Base-by-base conservation (phyloP, 2,329 filamentous ascomycete species). In the Aspergillus latus region DNA sequence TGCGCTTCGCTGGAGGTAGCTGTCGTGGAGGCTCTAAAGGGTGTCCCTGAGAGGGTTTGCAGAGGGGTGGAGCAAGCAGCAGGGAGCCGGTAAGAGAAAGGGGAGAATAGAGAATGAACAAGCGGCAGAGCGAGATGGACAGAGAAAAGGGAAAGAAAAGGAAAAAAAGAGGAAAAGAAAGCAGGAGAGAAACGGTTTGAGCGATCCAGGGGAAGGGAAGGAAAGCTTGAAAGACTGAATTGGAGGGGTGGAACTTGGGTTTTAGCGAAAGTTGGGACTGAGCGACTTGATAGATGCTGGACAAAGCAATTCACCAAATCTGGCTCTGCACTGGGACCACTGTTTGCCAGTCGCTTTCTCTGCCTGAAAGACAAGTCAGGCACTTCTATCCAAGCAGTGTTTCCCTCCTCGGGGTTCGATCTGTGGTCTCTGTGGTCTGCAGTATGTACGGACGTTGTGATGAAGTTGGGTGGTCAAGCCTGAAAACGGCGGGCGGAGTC, bases 1-100 rank as follows among this genome's bases (percentile, higher is more conserved):
- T 71, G 68, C 66, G 67, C 69, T 68, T 62, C 68, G 68, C 68
- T 69, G 67, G 68, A 71, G 69, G 69, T 71, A 71, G 69, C 67
- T 67, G 66, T 64, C 65, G 67, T 63, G 63, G 64, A 61, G 62
- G 62, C 61, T 62, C 61, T 56, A 51, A 53, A 54, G 56, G 43
- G 54, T 52, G 52, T 52, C 51, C 57, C 58, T 57, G 51, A 56
- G 37, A 58, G 56, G 56, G 49, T 56, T 54, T 56, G 55, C 49
- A 56, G 58, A 30, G 59, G 52, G 58, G 55, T 39, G 15, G 47
- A 45, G 36, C 43, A 40, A 49, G 29, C 36, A 21, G 21, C 58
- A 52, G 34, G 15, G 37, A 45, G 49, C 37, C 28, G 32, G 46
- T 57, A 47, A 52, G 46, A 59, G 42, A 53, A 50, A 61, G 57